Conservation (phyloP, 2,329 filamentous ascomycete genomes). For the Microsporum canis region DNA sequence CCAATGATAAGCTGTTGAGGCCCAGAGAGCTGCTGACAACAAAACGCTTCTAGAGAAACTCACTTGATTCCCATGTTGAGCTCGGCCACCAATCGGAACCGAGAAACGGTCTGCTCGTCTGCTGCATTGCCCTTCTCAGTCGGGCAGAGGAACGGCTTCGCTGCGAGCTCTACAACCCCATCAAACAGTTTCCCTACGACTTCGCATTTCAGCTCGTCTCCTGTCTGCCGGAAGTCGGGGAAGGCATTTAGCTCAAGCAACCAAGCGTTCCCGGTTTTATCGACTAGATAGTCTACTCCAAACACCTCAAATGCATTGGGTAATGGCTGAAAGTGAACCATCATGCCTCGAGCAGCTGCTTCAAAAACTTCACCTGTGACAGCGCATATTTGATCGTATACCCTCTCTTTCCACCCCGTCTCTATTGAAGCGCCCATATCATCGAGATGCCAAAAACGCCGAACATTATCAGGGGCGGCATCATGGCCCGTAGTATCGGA, state of each 20-base stretch:
- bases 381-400: conserved; percentile 63
- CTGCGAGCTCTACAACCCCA: conserved; percentile 56
- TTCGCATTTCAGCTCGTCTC: conserved; percentile 52
- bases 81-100: conserved; percentile 31
- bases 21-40: background rate
- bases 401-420: conserved; percentile 42
- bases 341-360: conserved; percentile 71
- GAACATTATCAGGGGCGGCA: conserved; percentile 54
- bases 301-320: conserved; percentile 86
- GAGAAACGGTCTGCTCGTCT: background rate
- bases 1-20: background rate
- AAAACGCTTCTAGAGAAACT: background rate
- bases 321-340: conserved; percentile 81
- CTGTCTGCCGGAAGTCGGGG: conserved; percentile 90
- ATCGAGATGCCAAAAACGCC: conserved; percentile 61
- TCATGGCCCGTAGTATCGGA: conserved; percentile 33
- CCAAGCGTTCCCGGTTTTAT: conserved; percentile 53
- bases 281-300: conserved; percentile 82
- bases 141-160: conserved; percentile 56
- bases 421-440: conserved; percentile 19
- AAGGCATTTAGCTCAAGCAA: conserved; percentile 91
- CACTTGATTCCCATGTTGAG: conserved; percentile 31
- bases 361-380: conserved; percentile 72
- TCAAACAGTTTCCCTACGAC: conserved; percentile 68
- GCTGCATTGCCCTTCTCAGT: conserved; percentile 12